phyloP scores from a whole-genome alignment of 371 early-diverging fungal genomes.

The Circinella umbellata region DNA sequence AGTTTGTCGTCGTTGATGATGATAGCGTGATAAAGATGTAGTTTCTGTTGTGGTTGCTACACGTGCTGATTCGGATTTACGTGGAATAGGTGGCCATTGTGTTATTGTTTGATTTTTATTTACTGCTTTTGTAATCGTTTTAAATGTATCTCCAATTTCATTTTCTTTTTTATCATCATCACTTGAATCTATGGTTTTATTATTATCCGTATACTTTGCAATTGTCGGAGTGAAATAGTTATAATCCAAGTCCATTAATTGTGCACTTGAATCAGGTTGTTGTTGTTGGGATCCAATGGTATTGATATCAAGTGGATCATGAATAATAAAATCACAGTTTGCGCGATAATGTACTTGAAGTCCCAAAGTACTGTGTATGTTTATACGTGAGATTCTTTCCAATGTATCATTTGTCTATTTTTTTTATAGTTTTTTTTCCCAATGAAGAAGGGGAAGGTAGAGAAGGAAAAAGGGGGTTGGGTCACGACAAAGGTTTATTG shows the following conservation, averaged over 20 bases:
- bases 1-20: background rate
- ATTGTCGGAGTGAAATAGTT: slow-evolving; percentile 79
- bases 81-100: background rate
- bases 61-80: slow-evolving; percentile 4
- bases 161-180: slow-evolving; percentile 8
- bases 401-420: background rate
- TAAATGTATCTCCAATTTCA: background rate
- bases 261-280: slow-evolving; percentile 46
- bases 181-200: background rate
- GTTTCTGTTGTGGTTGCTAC: background rate
- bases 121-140: background rate
- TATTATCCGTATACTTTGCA: slow-evolving; percentile 39
- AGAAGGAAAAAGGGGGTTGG: background rate
- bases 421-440: background rate
- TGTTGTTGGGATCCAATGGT: slow-evolving; percentile 31
- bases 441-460: background rate
- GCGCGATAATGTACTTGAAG: slow-evolving; percentile 80
- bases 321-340: slow-evolving; percentile 80
- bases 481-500: too few species aligned
- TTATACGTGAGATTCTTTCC: background rate
- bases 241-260: slow-evolving; percentile 74
- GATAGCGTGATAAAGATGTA: background rate
- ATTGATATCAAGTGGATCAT: slow-evolving; percentile 40
- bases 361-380: slow-evolving; percentile 61
- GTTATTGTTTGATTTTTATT: background rate